Evolutionary conservation across 305 asterid species (phyloP), one percentile per base, ranked within the genome.

Genomic region (Fraxinus floribunda): DNA sequence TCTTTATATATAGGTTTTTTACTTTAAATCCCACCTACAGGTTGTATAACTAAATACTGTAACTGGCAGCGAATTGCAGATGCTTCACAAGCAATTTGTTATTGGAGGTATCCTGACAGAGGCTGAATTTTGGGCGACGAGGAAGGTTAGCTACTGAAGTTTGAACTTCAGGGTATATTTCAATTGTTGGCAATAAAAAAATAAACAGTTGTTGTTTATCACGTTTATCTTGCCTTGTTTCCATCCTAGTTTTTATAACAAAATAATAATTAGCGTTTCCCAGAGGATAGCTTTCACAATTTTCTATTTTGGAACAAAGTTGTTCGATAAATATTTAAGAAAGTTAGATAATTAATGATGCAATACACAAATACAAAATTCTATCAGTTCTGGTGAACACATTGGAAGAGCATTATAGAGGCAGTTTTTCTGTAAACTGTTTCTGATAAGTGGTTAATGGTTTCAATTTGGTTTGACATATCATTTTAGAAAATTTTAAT

Each of bases 101-200:
- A 91, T 88, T 84, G 95, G 91, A 84, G 93, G 95, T 82, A 89
- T 88, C 83, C 88, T 96, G 86, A 88, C 97, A 29, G 99, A 96
- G 85, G 97, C 93, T 83, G 99, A 96, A 85, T 96, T 96, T 89
- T 96, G 99, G 99, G 97, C 99, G 1, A 87, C 98, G n/a, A 89
- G 98, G 88, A 94, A 96, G 99, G 99, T 93, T 85, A 86, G 97
- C 85, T 73, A 66, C 83, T 89, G 81, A 82, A 84, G 60, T 77
- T 74, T 75, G 24, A 70, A 46, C 35, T 75, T 72, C 68, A 71
- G 60, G 18, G 24, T 20, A 22, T 62, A 76, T 77, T 62, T 84
- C 77, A 73, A 55, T 55, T 75, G 81, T 29, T 57, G 8, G 15
- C 79, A 75, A 30, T 32, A 80, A 75, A 26, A 52, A 77, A 41